phyloP scores from a whole-genome alignment of 192 early-diverging fungal genomes.

The Allomyces javanicus region DNA sequence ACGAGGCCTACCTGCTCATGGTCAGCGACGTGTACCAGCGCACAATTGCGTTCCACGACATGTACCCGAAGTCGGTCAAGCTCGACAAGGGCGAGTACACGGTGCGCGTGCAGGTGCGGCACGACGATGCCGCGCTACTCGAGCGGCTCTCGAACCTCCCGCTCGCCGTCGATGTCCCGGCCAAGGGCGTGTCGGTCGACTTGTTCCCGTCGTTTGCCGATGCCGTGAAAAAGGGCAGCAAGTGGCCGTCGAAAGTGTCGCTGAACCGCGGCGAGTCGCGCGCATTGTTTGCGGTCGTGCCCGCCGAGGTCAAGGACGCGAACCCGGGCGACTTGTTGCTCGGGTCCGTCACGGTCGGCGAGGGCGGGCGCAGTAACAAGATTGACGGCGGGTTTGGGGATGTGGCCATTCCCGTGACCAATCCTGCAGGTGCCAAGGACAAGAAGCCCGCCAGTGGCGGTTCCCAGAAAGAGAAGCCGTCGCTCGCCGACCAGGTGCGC shows the following conservation, averaged over 20 bases:
- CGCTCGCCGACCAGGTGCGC: slow-evolving; percentile 47
- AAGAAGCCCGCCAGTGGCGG: slow-evolving; percentile 17
- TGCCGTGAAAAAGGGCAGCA: slow-evolving; percentile 27
- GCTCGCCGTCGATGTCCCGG: slow-evolving; percentile 39
- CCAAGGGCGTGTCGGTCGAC: slow-evolving; percentile 27
- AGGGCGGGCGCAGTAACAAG: slow-evolving; percentile 15
- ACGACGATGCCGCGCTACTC: slow-evolving; percentile 41
- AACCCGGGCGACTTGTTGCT: slow-evolving; percentile 59
- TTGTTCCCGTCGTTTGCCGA: slow-evolving; percentile 36
- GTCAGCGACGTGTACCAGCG: slow-evolving; percentile 70
- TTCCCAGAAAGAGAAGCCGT: slow-evolving; percentile 21
- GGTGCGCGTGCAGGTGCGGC: slow-evolving; percentile 57
- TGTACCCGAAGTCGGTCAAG: slow-evolving; percentile 48
- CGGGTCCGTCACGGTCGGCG: slow-evolving; percentile 40
- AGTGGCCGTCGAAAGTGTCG: slow-evolving; percentile 30
- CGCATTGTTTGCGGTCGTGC: slow-evolving; percentile 12
- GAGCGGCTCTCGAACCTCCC: slow-evolving; percentile 45
- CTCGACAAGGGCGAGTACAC: slow-evolving; percentile 68
- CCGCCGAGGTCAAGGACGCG: slow-evolving; percentile 37
- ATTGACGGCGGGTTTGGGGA: slow-evolving; percentile 3
- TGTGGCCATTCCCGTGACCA: not conserved
- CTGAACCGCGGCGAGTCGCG: slow-evolving; percentile 21
- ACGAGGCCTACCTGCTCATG: slow-evolving; percentile 39
- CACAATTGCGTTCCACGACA: slow-evolving; percentile 42
- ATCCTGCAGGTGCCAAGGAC: not conserved